Conservation (phyloP, 768 basidiomycete genomes). For the Leccinum longicurvipes region DNA sequence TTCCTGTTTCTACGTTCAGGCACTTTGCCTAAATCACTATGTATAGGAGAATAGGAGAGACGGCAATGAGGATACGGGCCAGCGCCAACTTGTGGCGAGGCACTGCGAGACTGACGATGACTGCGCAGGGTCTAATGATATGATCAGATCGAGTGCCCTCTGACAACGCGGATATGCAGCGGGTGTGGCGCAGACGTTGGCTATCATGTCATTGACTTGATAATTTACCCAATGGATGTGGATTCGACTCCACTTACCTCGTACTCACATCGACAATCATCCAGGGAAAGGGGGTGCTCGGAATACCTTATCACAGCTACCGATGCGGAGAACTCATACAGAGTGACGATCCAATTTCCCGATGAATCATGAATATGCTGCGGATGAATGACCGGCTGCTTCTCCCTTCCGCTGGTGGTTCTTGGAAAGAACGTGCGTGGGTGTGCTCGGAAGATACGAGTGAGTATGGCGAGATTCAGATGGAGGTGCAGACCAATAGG, state of each 20-base stretch:
- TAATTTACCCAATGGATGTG: slow-evolving; percentile 1
- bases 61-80: slow-evolving; percentile 1
- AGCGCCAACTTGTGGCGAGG: slow-evolving; percentile 2
- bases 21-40: slow-evolving; percentile 1
- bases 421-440: not conserved
- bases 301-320: not conserved
- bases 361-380: not conserved
- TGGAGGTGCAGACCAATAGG: slow-evolving; percentile 4
- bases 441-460: not conserved
- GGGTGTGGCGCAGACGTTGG: not conserved
- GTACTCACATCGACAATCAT: not conserved
- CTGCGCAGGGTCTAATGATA: slow-evolving; percentile 21
- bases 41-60: not conserved
- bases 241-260: slow-evolving; percentile 3
- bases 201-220: slow-evolving; percentile 1
- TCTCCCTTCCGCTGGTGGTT: not conserved
- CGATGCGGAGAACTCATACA: not conserved
- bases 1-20: not conserved
- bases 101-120: slow-evolving; percentile 3
- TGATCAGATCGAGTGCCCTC: slow-evolving; percentile 16
- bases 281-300: not conserved
- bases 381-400: not conserved
- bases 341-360: not conserved
- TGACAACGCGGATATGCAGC: slow-evolving; percentile 10
- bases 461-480: slow-evolving; percentile 2